Percentiles rank a stretch among this genome's conserved stretches.
phyloP scores from a whole-genome alignment of 2,329 filamentous ascomycete genomes.

The Diaporthe velutina region DNA sequence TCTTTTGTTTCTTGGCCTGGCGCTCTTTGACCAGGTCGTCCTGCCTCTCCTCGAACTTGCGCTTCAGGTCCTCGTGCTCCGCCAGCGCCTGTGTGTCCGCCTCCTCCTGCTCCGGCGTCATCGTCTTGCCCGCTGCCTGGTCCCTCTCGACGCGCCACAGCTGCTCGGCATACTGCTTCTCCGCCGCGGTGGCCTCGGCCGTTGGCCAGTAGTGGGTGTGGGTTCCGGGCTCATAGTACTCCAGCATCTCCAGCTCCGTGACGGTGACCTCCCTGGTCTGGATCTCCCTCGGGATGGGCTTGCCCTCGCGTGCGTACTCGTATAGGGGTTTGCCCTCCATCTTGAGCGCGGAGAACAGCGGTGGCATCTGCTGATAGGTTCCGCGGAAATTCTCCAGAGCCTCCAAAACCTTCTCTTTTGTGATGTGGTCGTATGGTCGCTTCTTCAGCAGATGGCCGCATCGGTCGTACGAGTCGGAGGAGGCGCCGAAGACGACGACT shows the following conservation, averaged over 20 bases:
- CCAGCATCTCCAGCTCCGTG: slow-evolving; percentile 80
- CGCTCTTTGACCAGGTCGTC: slow-evolving; percentile 68
- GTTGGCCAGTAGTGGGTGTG: slow-evolving; percentile 85
- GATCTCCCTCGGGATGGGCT: slow-evolving; percentile 87
- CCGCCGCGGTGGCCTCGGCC: slow-evolving; percentile 80
- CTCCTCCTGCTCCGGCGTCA: slow-evolving; percentile 67
- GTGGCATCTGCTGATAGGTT: slow-evolving; percentile 89
- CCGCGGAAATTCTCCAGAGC: slow-evolving; percentile 82
- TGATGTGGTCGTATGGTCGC: slow-evolving; percentile 84
- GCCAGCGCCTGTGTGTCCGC: slow-evolving; percentile 67
- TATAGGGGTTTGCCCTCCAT: slow-evolving; percentile 96
- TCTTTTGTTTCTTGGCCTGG: slow-evolving; percentile 54
- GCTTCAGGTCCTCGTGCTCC: slow-evolving; percentile 69
- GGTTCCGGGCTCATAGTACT: slow-evolving; percentile 86
- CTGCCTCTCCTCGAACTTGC: slow-evolving; percentile 69
- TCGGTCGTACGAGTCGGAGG: slow-evolving; percentile 92
- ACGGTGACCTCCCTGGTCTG: slow-evolving; percentile 85
- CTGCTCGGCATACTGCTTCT: slow-evolving; percentile 82
- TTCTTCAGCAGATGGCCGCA: slow-evolving; percentile 85
- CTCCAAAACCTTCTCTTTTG: slow-evolving; percentile 81
- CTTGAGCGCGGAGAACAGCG: slow-evolving; percentile 92
- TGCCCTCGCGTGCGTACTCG: slow-evolving; percentile 93
- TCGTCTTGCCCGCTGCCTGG: slow-evolving; percentile 62
- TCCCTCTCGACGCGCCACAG: slow-evolving; percentile 73
- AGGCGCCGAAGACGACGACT: slow-evolving; percentile 88